Evolutionary conservation across 129 eudicot genomes (phyloP).

Genomic region (Deinandra increscens): DNA sequence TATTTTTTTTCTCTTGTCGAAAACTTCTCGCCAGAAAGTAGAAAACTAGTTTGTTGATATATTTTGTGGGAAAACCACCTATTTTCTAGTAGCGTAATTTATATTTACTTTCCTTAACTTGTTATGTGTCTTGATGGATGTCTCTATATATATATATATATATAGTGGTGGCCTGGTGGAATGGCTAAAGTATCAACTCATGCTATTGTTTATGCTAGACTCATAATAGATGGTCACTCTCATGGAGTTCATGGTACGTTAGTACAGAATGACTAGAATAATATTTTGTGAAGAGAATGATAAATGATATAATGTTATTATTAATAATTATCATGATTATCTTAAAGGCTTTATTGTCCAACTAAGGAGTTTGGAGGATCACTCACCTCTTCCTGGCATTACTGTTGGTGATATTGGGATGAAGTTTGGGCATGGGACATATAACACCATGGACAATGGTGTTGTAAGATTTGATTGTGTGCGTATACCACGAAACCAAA

Average conservation of each 20-base stretch:
- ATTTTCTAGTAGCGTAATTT: too few species aligned
- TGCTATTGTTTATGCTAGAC: constrained; percentile 83
- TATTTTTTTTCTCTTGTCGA: too few species aligned
- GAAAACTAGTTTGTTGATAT: too few species aligned
- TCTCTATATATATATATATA: too few species aligned
- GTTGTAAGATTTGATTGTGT: constrained; percentile 83
- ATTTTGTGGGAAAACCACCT: too few species aligned
- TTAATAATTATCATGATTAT: background rate
- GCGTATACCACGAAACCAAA: constrained; percentile 87
- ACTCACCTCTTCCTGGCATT: constrained; percentile 79
- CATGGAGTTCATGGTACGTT: constrained; percentile 91
- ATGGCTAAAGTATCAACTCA: constrained; percentile 88
- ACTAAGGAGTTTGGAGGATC: constrained; percentile 95
- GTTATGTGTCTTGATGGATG: constrained; percentile 17
- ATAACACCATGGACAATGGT: constrained; percentile 98
- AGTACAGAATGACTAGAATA: background rate
- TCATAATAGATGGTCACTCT: constrained; percentile 67
- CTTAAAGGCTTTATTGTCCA: constrained; percentile 83
- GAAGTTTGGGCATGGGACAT: constrained; percentile 96
- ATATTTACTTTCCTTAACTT: background rate
- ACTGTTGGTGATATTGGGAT: constrained; percentile 94
- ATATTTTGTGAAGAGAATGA: background rate
- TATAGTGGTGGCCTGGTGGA: constrained; percentile 99
- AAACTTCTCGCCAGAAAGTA: too few species aligned
- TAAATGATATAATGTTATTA: background rate